Base-by-base conservation (phyloP, 1,284 basidiomycete genomes). In the Salmacisia buchloeana region DNA sequence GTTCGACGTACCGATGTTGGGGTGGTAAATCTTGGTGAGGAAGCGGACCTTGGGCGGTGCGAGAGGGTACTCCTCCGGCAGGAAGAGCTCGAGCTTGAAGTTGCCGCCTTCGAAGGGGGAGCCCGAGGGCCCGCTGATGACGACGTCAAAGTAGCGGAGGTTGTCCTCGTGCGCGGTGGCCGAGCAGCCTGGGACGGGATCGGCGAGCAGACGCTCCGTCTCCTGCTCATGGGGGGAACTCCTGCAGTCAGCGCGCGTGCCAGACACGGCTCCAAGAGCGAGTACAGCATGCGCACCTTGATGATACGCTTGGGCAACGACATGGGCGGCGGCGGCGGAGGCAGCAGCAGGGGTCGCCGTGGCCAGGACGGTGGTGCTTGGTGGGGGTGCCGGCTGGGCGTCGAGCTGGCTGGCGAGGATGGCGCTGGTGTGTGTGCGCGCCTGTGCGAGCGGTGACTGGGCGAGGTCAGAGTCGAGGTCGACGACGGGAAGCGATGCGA, bases 41-140 rank as follows among this genome's bases (percentile, higher is more conserved):
- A 98, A 99, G 69, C 96, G 87, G 63, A 99, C 96, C 83, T 97
- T 98, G 34, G 96, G 96, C 0, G 96, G 94, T 60, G 90, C 90
- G 94, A 99, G 97, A 1, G 94, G 94, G 82, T 99, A 99, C 80
- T 97, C 94, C 81, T 97, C 94, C 1, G 96, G 94, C 49, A 99
- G 84, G 83, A 97, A 99, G 54, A 99, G 85, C 82, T 99, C 96
- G 36, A 97, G 85, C 76, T 89, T 90, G 84, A 99, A 99, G 18
- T 89, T 83, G 29, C 96, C 96, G 74, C 75, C 76, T 65, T 92
- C 87, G 80, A 97, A 99, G 0, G 96, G 93, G 76, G 91, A 94
- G 39, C 90, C 91, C 69, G 89, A 89, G 1, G 94, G 94, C 33
- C 94, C 94, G 71, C 91, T 85, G 74, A 99, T 94, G 59, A 91